Conservation (phyloP, 2,329 filamentous ascomycete species). For the Aspergillus alliaceus region DNA sequence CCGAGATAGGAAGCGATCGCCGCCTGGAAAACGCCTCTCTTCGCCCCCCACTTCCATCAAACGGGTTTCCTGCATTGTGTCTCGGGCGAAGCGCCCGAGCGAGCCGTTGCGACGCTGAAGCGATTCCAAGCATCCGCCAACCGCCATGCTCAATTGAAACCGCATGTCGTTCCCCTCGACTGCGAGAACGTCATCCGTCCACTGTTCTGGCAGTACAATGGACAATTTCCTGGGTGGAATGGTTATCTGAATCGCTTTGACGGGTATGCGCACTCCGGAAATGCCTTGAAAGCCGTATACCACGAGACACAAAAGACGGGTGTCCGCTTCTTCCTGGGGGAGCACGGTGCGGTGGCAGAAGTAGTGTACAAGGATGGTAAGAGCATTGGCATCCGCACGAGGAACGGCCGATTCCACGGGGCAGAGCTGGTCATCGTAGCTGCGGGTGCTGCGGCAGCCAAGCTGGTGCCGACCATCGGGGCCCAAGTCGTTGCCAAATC, state of each 20-base stretch:
- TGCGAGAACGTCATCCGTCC: constrained; percentile 42
- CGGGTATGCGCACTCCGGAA: constrained; percentile 58
- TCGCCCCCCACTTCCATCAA: constrained; percentile 54
- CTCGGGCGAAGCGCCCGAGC: constrained; percentile 49
- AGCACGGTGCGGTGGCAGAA: constrained; percentile 39
- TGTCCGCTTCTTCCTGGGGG: constrained; percentile 47
- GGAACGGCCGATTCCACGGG: constrained; percentile 38
- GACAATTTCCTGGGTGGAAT: constrained; percentile 53
- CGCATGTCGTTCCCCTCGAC: constrained; percentile 42
- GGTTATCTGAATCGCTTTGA: constrained; percentile 61
- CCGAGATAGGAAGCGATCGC: constrained; percentile 49
- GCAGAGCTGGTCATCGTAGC: constrained; percentile 51
- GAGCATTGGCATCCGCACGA: constrained; percentile 39
- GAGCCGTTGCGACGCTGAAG: constrained; percentile 49
- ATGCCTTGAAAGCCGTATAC: constrained; percentile 53
- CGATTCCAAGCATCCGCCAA: constrained; percentile 42
- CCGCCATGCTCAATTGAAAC: constrained; percentile 35
- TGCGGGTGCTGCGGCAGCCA: constrained; percentile 51
- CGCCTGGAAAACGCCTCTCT: constrained; percentile 56
- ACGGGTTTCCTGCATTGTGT: constrained; percentile 54
- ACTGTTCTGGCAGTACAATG: constrained; percentile 51
- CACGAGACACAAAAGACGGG: constrained; percentile 41
- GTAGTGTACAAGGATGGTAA: constrained; percentile 37
- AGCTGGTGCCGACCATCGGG: constrained; percentile 52
- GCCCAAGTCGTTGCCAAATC: constrained; percentile 55